Conservation (phyloP, 331 rosid species). For the Quercus phellos region DNA sequence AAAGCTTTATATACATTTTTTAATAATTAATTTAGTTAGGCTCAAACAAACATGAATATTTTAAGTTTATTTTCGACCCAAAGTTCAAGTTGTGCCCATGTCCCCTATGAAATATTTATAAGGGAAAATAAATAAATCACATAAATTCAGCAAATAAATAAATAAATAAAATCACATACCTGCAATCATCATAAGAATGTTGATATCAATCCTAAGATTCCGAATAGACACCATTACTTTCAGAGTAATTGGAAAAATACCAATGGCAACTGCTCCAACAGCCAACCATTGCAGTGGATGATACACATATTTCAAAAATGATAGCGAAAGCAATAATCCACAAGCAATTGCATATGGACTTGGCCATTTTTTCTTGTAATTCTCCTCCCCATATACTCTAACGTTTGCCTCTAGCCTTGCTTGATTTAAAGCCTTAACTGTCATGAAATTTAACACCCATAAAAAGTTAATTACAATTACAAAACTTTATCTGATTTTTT, state of each 20-base stretch:
- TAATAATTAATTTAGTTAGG: too few relatives aligned
- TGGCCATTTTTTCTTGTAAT: constrained; percentile 64
- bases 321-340: constrained; percentile 51
- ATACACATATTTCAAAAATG: constrained; percentile 51
- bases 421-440: constrained; percentile 78
- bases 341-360: constrained; percentile 56
- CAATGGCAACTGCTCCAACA: constrained; percentile 60
- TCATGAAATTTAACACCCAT: constrained; percentile 13
- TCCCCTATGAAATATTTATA: neutral
- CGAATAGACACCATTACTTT: constrained; percentile 51
- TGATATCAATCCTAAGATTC: constrained; percentile 56
- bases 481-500: too few relatives aligned
- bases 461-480: neutral
- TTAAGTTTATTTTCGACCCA: too few relatives aligned
- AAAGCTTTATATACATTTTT: too few relatives aligned
- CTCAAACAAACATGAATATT: too few relatives aligned
- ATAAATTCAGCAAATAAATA: neutral
- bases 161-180: constrained; percentile 30
- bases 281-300: constrained; percentile 60
- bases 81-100: too few relatives aligned
- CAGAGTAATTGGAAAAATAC: constrained; percentile 38
- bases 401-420: constrained; percentile 75
- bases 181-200: constrained; percentile 66
- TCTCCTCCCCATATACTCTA: constrained; percentile 48
- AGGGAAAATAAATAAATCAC: neutral